Percentiles rank a stretch among this genome's conserved stretches.
phyloP scores from a whole-genome alignment of 202 grass and related monocot genomes.

The Setaria italica region DNA sequence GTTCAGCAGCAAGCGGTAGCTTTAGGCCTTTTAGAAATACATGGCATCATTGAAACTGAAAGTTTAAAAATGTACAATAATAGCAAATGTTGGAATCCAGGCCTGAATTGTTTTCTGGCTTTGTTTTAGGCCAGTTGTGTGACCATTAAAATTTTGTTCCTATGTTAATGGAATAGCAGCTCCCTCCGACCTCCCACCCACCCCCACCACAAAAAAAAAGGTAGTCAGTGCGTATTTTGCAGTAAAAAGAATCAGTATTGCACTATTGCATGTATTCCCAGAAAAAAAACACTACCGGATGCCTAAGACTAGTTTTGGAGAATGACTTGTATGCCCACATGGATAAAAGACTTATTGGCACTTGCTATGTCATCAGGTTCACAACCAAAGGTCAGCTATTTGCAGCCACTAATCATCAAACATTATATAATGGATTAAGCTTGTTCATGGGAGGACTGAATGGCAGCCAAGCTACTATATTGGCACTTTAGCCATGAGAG shows the following conservation, averaged over 20 bases:
- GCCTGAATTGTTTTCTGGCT: not conserved
- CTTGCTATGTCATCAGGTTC: not conserved
- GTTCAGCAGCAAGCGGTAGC: not conserved
- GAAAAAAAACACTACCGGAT: too few species aligned
- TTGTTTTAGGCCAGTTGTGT: not conserved
- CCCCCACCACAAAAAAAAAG: not conserved
- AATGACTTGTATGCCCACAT: not conserved
- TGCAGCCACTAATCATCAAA: conserved; percentile 7
- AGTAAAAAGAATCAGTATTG: not conserved
- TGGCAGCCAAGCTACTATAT: not conserved
- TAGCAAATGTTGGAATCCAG: not conserved
- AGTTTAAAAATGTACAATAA: not conserved
- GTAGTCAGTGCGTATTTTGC: not conserved
- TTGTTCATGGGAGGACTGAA: not conserved
- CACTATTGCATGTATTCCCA: not conserved
- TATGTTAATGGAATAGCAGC: not conserved
- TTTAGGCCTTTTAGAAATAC: not conserved
- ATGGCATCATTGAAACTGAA: not conserved
- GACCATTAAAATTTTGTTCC: not conserved
- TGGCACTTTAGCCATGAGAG: not conserved
- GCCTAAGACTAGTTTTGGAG: not conserved
- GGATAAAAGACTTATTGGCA: not conserved
- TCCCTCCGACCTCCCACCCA: not conserved
- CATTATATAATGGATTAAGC: not conserved
- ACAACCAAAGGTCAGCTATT: not conserved